phyloP scores from a whole-genome alignment of 2,329 filamentous ascomycete species.

The Colletotrichum incanum region DNA sequence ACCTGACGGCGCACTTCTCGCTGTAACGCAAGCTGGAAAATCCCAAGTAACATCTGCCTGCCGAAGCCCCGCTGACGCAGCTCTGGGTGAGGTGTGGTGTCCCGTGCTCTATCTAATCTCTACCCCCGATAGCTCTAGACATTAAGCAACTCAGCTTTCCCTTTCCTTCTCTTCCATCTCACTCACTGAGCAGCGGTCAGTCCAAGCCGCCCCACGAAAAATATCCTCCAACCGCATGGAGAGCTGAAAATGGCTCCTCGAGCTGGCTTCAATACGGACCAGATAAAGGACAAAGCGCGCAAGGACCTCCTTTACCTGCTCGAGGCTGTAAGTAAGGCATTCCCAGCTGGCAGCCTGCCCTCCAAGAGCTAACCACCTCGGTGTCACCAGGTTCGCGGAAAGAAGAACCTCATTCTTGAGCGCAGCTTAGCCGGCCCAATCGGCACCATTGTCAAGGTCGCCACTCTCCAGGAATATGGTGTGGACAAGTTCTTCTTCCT shows the following conservation, averaged over 20 bases:
- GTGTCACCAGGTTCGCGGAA: conserved; percentile 85
- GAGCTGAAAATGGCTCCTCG: conserved; percentile 78
- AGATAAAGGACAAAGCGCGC: conserved; percentile 85
- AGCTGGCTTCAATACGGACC: conserved; percentile 80
- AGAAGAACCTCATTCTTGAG: conserved; percentile 98
- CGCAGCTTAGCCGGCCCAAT: conserved; percentile 90
- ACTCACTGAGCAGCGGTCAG: conserved; percentile 35
- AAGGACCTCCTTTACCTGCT: conserved; percentile 92
- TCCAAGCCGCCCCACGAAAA: conserved; percentile 15
- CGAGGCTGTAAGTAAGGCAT: conserved; percentile 84
- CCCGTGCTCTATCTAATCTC: conserved; percentile 34
- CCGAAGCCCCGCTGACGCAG: conserved; percentile 40
- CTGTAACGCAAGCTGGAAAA: neutral
- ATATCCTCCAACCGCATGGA: conserved; percentile 56
- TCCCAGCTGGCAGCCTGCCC: conserved; percentile 9
- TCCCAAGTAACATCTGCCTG: conserved; percentile 4
- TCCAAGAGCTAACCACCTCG: conserved; percentile 28
- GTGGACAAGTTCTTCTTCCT: conserved; percentile 98
- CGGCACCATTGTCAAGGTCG: conserved; percentile 94
- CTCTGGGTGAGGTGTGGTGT: conserved; percentile 17
- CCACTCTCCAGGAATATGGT: conserved; percentile 95
- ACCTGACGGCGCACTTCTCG: neutral
- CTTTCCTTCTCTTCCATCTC: neutral
- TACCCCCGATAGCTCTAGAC: conserved; percentile 21
- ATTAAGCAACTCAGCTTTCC: conserved; percentile 1